phyloP scores from a whole-genome alignment of 2,329 filamentous ascomycete species.

The Microdochium trichocladiopsis region DNA sequence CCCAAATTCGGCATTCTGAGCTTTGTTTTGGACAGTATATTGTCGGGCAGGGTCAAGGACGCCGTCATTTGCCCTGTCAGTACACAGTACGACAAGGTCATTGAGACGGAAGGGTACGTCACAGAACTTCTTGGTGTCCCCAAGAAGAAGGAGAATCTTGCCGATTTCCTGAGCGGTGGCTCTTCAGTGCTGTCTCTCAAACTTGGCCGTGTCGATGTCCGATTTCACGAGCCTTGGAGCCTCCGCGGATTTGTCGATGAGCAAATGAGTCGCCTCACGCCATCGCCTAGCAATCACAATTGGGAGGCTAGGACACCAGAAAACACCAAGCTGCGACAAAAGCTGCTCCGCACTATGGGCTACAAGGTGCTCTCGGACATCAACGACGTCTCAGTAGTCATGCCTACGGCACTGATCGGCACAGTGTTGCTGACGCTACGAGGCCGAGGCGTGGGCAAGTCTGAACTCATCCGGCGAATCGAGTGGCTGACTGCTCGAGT shows the following conservation, averaged over 20 bases:
- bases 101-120: constrained; percentile 95
- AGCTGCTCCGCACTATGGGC: constrained; percentile 76
- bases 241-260: constrained; percentile 72
- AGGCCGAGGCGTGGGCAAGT: constrained; percentile 83
- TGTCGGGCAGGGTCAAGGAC: constrained; percentile 83
- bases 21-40: constrained; percentile 83
- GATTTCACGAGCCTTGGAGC: constrained; percentile 96
- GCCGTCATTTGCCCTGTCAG: constrained; percentile 92
- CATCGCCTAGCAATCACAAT: constrained; percentile 38
- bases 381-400: constrained; percentile 92
- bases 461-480: constrained; percentile 77
- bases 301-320: constrained; percentile 39
- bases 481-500: constrained; percentile 85
- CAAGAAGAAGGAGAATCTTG: constrained; percentile 90
- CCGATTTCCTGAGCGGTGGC: constrained; percentile 76
- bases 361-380: constrained; percentile 93
- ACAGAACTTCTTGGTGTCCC: constrained; percentile 88
- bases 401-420: constrained; percentile 94
- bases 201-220: constrained; percentile 85
- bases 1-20: constrained; percentile 94
- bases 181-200: constrained; percentile 85
- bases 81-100: constrained; percentile 98
- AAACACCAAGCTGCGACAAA: constrained; percentile 52
- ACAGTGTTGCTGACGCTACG: constrained; percentile 87
- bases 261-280: constrained; percentile 56